phyloP scores from a whole-genome alignment of 2,329 filamentous ascomycete genomes.

The Penicillium aurantiogriseum region DNA sequence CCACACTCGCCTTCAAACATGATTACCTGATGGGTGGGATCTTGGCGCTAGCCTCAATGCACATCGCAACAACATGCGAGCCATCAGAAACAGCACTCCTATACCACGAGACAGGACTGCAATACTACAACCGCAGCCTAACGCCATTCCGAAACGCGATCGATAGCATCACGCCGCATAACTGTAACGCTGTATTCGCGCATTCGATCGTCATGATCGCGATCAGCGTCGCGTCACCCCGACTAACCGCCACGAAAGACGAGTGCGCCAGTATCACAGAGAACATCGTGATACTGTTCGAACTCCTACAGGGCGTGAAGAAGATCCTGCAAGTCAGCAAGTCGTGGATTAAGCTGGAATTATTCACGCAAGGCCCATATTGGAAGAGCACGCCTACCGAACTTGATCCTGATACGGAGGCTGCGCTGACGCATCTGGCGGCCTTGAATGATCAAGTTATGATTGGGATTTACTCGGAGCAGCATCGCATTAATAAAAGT shows the following conservation, averaged over 20 bases:
- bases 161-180: conserved; percentile 26
- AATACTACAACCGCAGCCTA: conserved; percentile 28
- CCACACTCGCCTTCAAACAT: conserved; percentile 35
- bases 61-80: conserved; percentile 31
- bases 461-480: conserved; percentile 7
- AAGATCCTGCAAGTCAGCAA: conserved; percentile 26
- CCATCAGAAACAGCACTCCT: conserved; percentile 8
- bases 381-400: conserved; percentile 44
- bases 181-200: conserved; percentile 32
- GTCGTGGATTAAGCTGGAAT: conserved; percentile 48
- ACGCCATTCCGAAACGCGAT: conserved; percentile 29
- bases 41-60: conserved; percentile 37
- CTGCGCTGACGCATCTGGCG: conserved; percentile 19
- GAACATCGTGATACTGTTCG: conserved; percentile 27
- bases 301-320: conserved; percentile 30
- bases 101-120: conserved; percentile 29
- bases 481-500: conserved; percentile 19
- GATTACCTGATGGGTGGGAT: conserved; percentile 39
- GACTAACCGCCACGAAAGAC: conserved; percentile 16
- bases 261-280: conserved; percentile 22
- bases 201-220: conserved; percentile 30
- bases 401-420: conserved; percentile 21
- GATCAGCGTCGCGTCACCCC: conserved; percentile 27
- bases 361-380: conserved; percentile 49
- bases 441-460: conserved; percentile 21